Base-by-base conservation (phyloP, 495 filamentous ascomycete species). In the Thermochaetoides thermophila region DNA sequence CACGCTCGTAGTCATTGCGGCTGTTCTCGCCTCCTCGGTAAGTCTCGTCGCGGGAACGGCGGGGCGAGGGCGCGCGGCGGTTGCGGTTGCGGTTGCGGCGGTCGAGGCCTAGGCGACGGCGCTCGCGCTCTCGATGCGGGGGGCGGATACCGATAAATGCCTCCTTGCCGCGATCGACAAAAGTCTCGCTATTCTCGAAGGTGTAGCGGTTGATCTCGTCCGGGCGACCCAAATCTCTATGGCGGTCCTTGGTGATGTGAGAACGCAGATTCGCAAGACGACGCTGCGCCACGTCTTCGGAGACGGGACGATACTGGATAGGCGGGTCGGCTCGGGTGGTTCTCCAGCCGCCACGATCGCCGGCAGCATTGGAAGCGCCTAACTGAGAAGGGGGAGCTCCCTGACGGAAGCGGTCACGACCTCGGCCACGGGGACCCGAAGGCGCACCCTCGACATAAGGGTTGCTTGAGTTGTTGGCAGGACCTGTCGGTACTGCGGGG, bases 161-260 rank as follows among this genome's bases (percentile, higher is more conserved):
- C 49, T 92, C 84, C 4, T 68, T 67, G 3, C 84, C 85, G 38
- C 70, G 59, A 53, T 92, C 82, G 29, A 91, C 78, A 28, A 92
- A 66, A 0, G 52, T 27, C 38, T 76, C 71, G 1, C 64, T 69
- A 35, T 79, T 64, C 57, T 91, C 81, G 46, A 92, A 94, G 0
- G 74, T 78, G 50, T 79, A 87, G 19, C 81, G 64, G 31, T 78
- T 70, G 37, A 52, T 54, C 27, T 54, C 50, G 52, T 74, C 74
- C 16, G 82, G 72, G 26, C 73, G 72, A 23, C 72, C 73, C 17
- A 71, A 58, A 23, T 61, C 50, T 7, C 51, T 62, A 43, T 39
- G 49, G 39, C 40, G 55, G 49, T 46, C 60, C 27, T 44, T 67
- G 46, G 57, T 72, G 61, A 58, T 66, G 49, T 59, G 42, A 49